These are phyloP conservation scores for Fusarium oxysporum DNA, from an alignment of 2,329 filamentous ascomycete species.

Conservation along the genomic window DNA sequence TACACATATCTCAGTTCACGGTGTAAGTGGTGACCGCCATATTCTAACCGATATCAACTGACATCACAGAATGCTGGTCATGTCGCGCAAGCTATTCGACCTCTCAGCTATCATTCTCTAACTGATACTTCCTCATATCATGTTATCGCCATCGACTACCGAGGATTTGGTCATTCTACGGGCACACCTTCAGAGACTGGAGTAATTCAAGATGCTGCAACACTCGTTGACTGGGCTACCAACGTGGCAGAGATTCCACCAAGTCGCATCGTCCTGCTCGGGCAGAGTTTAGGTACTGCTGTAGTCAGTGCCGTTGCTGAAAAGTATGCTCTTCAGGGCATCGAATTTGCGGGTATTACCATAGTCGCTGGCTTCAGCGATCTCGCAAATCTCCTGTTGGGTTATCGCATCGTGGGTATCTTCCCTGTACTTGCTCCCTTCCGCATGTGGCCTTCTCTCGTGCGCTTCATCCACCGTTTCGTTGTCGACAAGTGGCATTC, in stretches of 20 bases:
- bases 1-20: constrained; percentile 63
- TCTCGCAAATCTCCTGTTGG: constrained; percentile 77
- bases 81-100: constrained; percentile 80
- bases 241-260: constrained; percentile 72
- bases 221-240: constrained; percentile 79
- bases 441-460: constrained; percentile 71
- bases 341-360: constrained; percentile 82
- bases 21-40: constrained; percentile 59
- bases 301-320: constrained; percentile 81
- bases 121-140: constrained; percentile 81
- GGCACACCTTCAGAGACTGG: constrained; percentile 85
- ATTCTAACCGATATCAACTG: constrained; percentile 14
- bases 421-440: constrained; percentile 85
- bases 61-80: constrained; percentile 81
- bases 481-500: constrained; percentile 88
- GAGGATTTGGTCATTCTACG: constrained; percentile 85
- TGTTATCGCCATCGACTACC: constrained; percentile 90
- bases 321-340: constrained; percentile 68
- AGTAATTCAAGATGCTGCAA: constrained; percentile 80
- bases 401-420: constrained; percentile 82
- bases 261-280: constrained; percentile 80
- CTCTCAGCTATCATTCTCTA: constrained; percentile 81
- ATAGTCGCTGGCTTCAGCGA: constrained; percentile 84
- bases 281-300: constrained; percentile 90
- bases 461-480: constrained; percentile 68